Base-by-base conservation (phyloP, 2,329 filamentous ascomycete genomes). In the Passalora sequoiae region DNA sequence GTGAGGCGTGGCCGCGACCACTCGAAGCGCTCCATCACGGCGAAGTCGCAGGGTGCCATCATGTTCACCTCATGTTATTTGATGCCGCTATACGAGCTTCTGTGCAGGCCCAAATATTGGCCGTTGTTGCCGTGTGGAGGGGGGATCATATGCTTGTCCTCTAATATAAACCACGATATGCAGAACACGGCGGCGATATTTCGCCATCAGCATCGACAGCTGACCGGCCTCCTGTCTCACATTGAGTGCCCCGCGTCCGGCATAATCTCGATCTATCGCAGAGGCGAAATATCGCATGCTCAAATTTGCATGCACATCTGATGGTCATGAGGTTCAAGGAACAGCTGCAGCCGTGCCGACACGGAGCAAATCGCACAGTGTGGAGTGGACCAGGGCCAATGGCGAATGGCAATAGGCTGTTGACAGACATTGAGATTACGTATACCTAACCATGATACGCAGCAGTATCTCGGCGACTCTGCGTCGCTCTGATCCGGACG, bases 211-310 rank as follows among this genome's bases (percentile, higher is more conserved):
- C n/a, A n/a, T n/a, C 42, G 30, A 38, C 33, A 38, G 35, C 38
- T 49, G 44, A 40, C 27, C 42, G 37, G 38, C 37, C 43, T 45
- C 46, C 29, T 52, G 46, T 52, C 46, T 51, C 49, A 52, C 33
- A 17, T 35, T 46, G 39, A 31, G 38, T 22, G 17, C 24, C 17
- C 31, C 42, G 41, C 39, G 46, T 47, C 49, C 49, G 49, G 49
- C 36, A 37, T 42, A 47, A 47, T 49, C 49, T 52, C 49, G 44
- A 52, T 47, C 27, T 20, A 43, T 35, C 36, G 31, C 27, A 24
- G 38, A 36, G 19, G 33, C 33, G 33, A n/a, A 36, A 36, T 24
- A 24, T 36, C 33, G 33, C 33, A 24, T 36, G 17, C 12, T 36
- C 33, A 9, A 36, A 16, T 36, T 21, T 2, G 24, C 12, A 36